A percentile compares a stretch with the other conserved stretches of the same genome.
Conservation (phyloP, 2,329 filamentous ascomycete genomes). For the Cladosporium sp. region DNA sequence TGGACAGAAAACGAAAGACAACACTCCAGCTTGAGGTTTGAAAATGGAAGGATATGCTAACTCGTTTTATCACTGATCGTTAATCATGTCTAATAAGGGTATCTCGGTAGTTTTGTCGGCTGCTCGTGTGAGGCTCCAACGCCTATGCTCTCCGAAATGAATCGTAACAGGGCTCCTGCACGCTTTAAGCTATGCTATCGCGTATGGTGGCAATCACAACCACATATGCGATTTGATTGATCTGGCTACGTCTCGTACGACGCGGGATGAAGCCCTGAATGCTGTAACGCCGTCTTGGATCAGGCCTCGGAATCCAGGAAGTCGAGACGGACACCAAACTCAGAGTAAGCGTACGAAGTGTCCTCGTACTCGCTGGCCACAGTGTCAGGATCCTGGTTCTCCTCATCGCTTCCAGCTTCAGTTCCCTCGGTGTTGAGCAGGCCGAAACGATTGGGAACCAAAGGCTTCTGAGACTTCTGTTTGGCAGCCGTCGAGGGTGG, state of each 20-base stretch:
- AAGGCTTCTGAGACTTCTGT: conserved; percentile 42
- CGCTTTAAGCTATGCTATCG: background rate
- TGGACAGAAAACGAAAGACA: background rate
- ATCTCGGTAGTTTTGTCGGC: background rate
- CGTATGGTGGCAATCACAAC: background rate
- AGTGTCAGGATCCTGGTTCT: conserved; percentile 12
- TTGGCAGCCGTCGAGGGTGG: conserved; percentile 33
- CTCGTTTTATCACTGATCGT: background rate
- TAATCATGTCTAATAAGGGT: conserved; percentile 14
- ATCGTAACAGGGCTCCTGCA: background rate
- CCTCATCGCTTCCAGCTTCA: conserved; percentile 13
- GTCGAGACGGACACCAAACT: conserved; percentile 4
- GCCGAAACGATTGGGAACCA: conserved; percentile 63
- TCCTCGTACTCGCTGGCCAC: background rate
- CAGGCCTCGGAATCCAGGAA: conserved; percentile 10
- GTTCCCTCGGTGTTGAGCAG: conserved; percentile 38
- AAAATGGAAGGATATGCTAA: background rate
- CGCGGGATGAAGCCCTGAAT: background rate
- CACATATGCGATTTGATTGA: background rate
- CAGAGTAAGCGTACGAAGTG: background rate
- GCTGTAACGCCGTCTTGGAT: background rate
- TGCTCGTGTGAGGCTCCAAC: background rate
- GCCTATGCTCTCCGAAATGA: background rate
- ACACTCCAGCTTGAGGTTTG: background rate
- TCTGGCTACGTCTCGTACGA: background rate